Percentiles rank a stretch among this genome's conserved stretches.
These are phyloP conservation scores for Cymbopogon citratus DNA, from an alignment of 176 grass and related monocot genomes.

Conservation along the genomic window DNA sequence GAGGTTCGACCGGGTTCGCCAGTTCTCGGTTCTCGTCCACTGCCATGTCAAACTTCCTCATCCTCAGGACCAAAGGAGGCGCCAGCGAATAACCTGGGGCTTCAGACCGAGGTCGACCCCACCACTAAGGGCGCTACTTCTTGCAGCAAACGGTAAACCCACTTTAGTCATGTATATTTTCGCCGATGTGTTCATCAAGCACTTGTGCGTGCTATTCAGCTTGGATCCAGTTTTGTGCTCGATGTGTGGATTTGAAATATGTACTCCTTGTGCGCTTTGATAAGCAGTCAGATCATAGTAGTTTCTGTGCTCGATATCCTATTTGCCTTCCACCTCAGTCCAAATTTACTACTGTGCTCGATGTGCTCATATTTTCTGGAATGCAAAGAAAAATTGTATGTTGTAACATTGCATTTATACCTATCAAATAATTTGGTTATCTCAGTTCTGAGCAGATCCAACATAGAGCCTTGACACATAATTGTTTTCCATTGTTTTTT, in stretches of 20 bases:
- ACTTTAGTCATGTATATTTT: not conserved
- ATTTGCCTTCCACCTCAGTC: not conserved
- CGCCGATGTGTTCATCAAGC: not conserved
- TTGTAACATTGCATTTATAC: not conserved
- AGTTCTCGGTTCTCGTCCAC: slow-evolving; percentile 13
- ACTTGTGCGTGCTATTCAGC: not conserved
- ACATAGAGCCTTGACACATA: not conserved
- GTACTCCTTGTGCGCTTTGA: not conserved
- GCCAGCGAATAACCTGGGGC: slow-evolving; percentile 64
- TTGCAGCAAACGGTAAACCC: slow-evolving; percentile 78
- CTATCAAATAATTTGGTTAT: not conserved
- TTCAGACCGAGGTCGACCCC: slow-evolving; percentile 54
- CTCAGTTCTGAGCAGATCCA: not conserved
- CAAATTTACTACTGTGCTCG: not conserved
- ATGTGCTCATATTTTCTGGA: not conserved
- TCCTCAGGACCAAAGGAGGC: slow-evolving; percentile 70
- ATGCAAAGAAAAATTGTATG: not conserved
- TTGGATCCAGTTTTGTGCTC: not conserved
- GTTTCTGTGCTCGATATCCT: not conserved
- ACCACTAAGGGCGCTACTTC: slow-evolving; percentile 90
- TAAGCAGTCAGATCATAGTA: not conserved
- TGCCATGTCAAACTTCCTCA: slow-evolving; percentile 51
- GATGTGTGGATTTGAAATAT: not conserved
- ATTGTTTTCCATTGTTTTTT: not conserved
- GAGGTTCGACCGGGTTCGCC: slow-evolving; percentile 41